Base-by-base conservation (phyloP, 2,329 filamentous ascomycete genomes). In the Phoma sp. region DNA sequence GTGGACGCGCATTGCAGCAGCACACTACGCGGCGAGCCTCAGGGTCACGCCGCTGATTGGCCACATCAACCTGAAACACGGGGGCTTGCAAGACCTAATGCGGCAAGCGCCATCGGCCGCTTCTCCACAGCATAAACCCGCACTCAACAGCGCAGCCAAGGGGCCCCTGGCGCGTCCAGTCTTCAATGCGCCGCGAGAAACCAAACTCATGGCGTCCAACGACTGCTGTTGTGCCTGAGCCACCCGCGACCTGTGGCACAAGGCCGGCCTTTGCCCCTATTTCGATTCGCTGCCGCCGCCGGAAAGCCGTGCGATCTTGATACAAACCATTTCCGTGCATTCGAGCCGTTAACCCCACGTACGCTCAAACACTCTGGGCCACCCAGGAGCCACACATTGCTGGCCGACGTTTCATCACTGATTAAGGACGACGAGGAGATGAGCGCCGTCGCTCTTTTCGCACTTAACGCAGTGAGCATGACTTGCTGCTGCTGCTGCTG, bases 41-140 rank as follows among this genome's bases (percentile, higher is more conserved):
- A 57, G 44, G 39, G 50, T 29, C 25, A 40, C 5, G 13, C 21
- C 27, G n/a, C 38, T 62, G 55, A 62, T 67, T 65, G 63, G 64
- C 52, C 39, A 25, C 9, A 4, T 32, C 15, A 25, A 43, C 36
- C 55, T 65, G 63, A 67, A 67, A 67, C 64, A 56, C 12, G 27
- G 43, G 27, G 56, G 50, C 50, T 35, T 56, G 55, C 58, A 44
- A 41, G n/a, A 22, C 61, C 54, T 21, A 52, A 56, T 19, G 37
- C 37, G 58, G 50, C 56, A 62, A 61, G 57, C 46, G 39, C 47
- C 45, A 47, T 56, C 37, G 38, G 43, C 52, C 55, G 49, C 49
- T 57, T 60, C 19, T 54, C 51, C 50, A 53, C 47, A 47, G 60
- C 62, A 67, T 65, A 55, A 65, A 58, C 55, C 53, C 47, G 50